Evolutionary conservation across 2,329 filamentous ascomycete genomes (phyloP).

Genomic region (Ceratocystis harringtonii): DNA sequence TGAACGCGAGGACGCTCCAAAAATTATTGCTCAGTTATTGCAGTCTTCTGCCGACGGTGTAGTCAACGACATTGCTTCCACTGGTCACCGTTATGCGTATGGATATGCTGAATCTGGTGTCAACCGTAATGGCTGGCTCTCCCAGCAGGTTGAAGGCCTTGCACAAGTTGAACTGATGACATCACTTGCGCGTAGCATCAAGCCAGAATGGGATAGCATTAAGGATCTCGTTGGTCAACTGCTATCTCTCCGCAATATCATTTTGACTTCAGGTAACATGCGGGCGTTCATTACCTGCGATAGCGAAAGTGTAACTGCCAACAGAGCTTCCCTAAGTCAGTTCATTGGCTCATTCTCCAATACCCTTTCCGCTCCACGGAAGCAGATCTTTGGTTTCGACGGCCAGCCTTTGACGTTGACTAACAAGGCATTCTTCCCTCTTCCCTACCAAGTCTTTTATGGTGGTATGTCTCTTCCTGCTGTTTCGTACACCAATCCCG

Average conservation of each 20-base stretch:
- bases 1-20: constrained; percentile 62
- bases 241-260: constrained; percentile 68
- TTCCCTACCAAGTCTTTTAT: constrained; percentile 97
- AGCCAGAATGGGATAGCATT: constrained; percentile 53
- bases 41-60: constrained; percentile 79
- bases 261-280: constrained; percentile 52
- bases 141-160: constrained; percentile 79
- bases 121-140: constrained; percentile 53
- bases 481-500: constrained; percentile 61
- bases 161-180: constrained; percentile 78
- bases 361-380: constrained; percentile 1
- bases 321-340: constrained; percentile 52
- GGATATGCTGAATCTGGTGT: constrained; percentile 70
- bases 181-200: constrained; percentile 47
- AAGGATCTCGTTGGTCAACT: constrained; percentile 67
- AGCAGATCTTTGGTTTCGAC: constrained; percentile 10
- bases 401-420: constrained; percentile 10
- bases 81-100: constrained; percentile 75
- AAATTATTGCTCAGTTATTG: constrained; percentile 71
- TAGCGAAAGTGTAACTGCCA: constrained; percentile 51
- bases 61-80: constrained; percentile 79
- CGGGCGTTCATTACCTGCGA: constrained; percentile 81
- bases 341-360: constrained; percentile 33
- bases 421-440: constrained; percentile 72
- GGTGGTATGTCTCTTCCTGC: constrained; percentile 70